Evolutionary conservation across 495 filamentous ascomycete species (phyloP).

Genomic region (Acidomyces sp.): DNA sequence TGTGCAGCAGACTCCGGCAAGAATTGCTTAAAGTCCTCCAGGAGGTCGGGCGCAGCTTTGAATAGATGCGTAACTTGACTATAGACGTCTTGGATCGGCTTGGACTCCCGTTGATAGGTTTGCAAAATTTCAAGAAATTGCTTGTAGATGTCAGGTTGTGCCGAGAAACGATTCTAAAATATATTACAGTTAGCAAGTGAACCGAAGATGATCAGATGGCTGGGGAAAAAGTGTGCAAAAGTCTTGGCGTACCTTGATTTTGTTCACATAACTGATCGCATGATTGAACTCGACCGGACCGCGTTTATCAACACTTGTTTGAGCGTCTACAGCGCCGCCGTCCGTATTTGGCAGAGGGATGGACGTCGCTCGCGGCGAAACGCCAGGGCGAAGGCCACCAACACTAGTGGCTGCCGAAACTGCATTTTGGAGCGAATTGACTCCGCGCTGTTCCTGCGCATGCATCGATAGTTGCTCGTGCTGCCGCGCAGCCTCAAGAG

Average conservation of each 20-base stretch:
- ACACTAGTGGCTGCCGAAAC: conserved; percentile 46
- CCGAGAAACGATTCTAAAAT: conserved; percentile 76
- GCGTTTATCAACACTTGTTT: conserved; percentile 62
- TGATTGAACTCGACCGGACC: conserved; percentile 99
- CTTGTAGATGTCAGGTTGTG: conserved; percentile 96
- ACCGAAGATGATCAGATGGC: not conserved
- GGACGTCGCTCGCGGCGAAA: conserved; percentile 35
- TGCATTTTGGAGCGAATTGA: conserved; percentile 68
- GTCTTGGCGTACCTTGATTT: conserved; percentile 69
- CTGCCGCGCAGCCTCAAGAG: conserved; percentile 31
- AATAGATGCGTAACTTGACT: conserved; percentile 93
- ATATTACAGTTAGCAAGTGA: conserved; percentile 14
- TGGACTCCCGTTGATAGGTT: conserved; percentile 95
- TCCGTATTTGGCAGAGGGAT: conserved; percentile 31
- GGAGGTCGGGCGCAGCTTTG: conserved; percentile 81
- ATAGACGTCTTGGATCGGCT: conserved; percentile 97
- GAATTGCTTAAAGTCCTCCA: conserved; percentile 99
- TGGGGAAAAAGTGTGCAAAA: not conserved
- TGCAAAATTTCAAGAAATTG: conserved; percentile 97
- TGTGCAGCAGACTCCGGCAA: conserved; percentile 91
- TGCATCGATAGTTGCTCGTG: conserved; percentile 38
- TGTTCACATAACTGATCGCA: conserved; percentile 98
- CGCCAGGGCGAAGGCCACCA: conserved; percentile 29
- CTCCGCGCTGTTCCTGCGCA: conserved; percentile 68
- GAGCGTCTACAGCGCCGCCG: conserved; percentile 34